Conservation (phyloP, 305 asterid species). For the Nicotiana rustica region DNA sequence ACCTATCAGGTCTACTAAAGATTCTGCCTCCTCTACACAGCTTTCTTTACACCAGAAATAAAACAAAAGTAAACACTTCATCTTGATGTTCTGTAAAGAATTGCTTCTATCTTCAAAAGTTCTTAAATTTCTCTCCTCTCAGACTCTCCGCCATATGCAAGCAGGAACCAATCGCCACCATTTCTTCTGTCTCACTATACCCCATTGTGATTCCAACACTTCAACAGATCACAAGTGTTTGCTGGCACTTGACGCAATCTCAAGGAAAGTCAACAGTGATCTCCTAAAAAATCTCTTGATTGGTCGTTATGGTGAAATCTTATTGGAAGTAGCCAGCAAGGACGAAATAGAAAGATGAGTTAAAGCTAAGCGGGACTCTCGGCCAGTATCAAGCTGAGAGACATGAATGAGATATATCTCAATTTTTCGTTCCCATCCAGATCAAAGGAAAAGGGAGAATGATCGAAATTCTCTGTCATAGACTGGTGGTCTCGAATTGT, state of each 20-base stretch:
- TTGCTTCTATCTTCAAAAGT: no score
- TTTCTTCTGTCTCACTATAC: no score
- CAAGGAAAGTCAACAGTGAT: not conserved
- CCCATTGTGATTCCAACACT: no score
- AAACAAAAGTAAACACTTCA: no score
- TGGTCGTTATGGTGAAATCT: not conserved
- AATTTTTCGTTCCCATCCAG: not conserved
- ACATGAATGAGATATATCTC: not conserved
- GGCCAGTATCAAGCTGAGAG: not conserved
- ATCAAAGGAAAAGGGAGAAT: not conserved
- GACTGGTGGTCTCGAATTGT: not conserved
- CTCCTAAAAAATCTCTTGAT: not conserved
- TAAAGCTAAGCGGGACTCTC: slow-evolving; percentile 4
- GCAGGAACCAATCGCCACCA: no score
- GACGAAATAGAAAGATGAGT: slow-evolving; percentile 6
- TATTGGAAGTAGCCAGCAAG: not conserved
- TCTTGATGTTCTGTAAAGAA: no score
- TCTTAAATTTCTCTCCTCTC: no score
- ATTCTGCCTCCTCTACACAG: no score
- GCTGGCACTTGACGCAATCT: not conserved
- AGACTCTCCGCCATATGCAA: no score
- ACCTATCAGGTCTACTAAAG: no score
- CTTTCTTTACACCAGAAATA: no score
- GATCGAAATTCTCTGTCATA: not conserved
- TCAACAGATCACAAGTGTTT: no score